Evolutionary conservation across 2,329 filamentous ascomycete genomes (phyloP), one percentile per base, ranked within the genome.

Genomic region (Trichoderma lentiforme): DNA sequence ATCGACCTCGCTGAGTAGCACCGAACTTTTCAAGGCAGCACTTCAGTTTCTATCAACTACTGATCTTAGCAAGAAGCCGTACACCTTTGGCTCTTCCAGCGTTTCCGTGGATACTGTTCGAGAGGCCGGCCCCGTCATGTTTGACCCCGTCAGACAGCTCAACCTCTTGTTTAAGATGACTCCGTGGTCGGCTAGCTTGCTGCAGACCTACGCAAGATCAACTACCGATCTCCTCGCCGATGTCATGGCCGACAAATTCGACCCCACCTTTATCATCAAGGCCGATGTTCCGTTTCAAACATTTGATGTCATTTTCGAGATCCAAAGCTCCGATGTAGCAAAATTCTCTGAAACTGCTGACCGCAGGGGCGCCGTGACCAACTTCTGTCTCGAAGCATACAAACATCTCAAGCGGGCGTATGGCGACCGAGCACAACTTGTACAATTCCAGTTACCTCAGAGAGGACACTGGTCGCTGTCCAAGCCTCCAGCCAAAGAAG

Each of bases 101-200:
- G 71, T 74, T 2, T 77, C 75, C 47, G 51, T 73, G 3, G 86
- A 84, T 72, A 75, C 77, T 30, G 78, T 83, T 73, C 81, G 82
- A 73, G 83, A 85, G 80, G 80, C 70, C 26, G 82, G 85, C 0
- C 95, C 96, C 1, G 86, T 95, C 34, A 84, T 98, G 63, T 97
- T 93, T 78, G 95, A 98, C 79, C 89, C 90, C 0, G 84, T 85
- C 28, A 88, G 92, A 74, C 88, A 90, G 34, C 84, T 97, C 70
- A 99, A 99, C 76, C 78, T 98, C 24, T 83, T 97, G 6, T 98
- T 91, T 83, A 98, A 97, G 81, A 97, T 98, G 92, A 92, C 90
- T 0, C 82, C 89, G 15, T 97, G 92, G 91, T 96, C 95, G 9
- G 97, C 95, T 75, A 83, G 84, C 28, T 81, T 91, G 71, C 85